Evolutionary conservation across 176 grass and related monocot species (phyloP), one percentile per base, ranked within the genome.

Genomic region (Oryza coarctata): DNA sequence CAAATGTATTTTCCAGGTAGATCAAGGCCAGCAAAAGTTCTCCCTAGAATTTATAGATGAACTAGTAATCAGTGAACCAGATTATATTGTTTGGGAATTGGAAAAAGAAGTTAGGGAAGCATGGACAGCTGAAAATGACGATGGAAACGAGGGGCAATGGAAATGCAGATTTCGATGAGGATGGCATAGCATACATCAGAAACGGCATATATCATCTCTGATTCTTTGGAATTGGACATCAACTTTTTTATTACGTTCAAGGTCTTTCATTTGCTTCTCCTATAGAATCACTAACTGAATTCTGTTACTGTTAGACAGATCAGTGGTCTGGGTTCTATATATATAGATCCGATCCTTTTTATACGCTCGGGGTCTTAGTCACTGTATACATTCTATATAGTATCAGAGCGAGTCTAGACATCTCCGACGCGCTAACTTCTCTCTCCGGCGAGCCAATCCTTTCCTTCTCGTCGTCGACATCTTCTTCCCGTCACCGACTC

Each of bases 211-310:
- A 11, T 52, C 41, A 43, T 52, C 50, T 70, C 7, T 22, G 49
- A 52, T 52, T 9, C 49, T 33, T 70, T 22, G 6, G 6, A 27
- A 36, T 3, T 43, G 29, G 15, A 25, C 28, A 57, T 30, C 55
- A 49, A 50, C 52, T 87, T 38, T 52, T 41, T 57, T 47, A 63
- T 70, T 76, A 76, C 39, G 76, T 88, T 74, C 73, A 34, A 12
- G 22, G 39, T 43, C 12, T 65, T 80, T 8, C 32, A 6, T 29
- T 50, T n/a, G 22, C 49, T 88, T 74, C 3, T 67, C 62, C 18
- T 26, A 14, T 9, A 11, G 35, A 57, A 61, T 26, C 49, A 35
- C 61, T 12, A 9, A 58, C 41, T 30, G 30, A 5, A 1, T 12
- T 26, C n/a, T 12, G 40, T 0, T n/a, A n/a, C n/a, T n/a, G n/a